Percentiles rank a stretch among this genome's conserved stretches.
Conservation (phyloP, 1,284 basidiomycete genomes). For the Ceratobasidium sp. region DNA sequence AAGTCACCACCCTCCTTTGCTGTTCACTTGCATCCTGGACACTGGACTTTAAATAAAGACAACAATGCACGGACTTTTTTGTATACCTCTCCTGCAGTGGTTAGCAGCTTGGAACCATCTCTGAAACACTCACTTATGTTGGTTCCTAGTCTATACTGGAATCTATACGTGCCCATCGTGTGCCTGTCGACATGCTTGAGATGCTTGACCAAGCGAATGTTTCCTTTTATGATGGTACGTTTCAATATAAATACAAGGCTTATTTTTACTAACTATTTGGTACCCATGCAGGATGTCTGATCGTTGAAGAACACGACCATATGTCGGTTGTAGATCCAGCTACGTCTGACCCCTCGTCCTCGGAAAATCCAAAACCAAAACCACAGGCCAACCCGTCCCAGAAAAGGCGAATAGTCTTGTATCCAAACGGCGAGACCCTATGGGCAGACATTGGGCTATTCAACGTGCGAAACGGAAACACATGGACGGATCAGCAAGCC, state of each 20-base stretch:
- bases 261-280: slow-evolving; percentile 10
- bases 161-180: slow-evolving; percentile 75
- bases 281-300: slow-evolving; percentile 66
- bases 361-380: slow-evolving; percentile 52
- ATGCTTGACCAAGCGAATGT: slow-evolving; percentile 71
- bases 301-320: slow-evolving; percentile 79
- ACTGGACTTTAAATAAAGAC: slow-evolving; percentile 74
- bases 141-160: slow-evolving; percentile 68
- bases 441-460: slow-evolving; percentile 76
- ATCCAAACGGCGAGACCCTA: slow-evolving; percentile 73
- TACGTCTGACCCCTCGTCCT: slow-evolving; percentile 15
- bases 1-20: slow-evolving; percentile 70
- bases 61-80: slow-evolving; percentile 24
- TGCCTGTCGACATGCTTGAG: slow-evolving; percentile 80
- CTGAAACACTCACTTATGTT: slow-evolving; percentile 40
- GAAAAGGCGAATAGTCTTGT: slow-evolving; percentile 72
- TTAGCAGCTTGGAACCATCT: not conserved
- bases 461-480: slow-evolving; percentile 61
- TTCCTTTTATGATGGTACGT: slow-evolving; percentile 77
- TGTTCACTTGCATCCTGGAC: slow-evolving; percentile 72
- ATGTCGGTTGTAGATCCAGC: slow-evolving; percentile 46
- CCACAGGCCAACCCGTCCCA: slow-evolving; percentile 53
- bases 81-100: slow-evolving; percentile 22
- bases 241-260: not conserved
- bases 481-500: slow-evolving; percentile 71